Evolutionary conservation across 2,329 filamentous ascomycete genomes (phyloP).

Genomic region (Colletotrichum chrysophilum): DNA sequence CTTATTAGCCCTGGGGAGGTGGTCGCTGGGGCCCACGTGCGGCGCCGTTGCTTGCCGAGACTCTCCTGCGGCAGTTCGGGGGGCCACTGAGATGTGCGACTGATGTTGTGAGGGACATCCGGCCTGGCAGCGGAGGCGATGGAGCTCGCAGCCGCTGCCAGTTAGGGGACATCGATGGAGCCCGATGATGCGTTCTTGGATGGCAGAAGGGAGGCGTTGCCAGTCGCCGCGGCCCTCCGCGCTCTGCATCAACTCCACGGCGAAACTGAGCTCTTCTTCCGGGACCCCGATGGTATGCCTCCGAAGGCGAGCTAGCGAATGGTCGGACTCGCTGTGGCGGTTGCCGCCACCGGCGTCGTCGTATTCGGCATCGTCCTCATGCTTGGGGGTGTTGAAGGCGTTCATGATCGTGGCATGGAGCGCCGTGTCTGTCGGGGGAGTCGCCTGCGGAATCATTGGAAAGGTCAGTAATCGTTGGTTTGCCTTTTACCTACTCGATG

Average conservation of each 20-base stretch:
- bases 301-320: not conserved
- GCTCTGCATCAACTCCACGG: not conserved
- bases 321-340: not conserved
- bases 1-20: not conserved
- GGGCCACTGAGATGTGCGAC: not conserved
- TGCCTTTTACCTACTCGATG: not conserved
- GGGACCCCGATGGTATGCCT: not conserved
- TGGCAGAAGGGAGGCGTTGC: not conserved
- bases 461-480: not conserved
- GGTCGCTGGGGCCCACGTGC: not conserved
- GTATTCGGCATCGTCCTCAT: not conserved
- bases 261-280: not conserved
- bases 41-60: not conserved
- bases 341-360: not conserved
- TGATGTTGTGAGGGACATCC: not conserved
- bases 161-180: not conserved
- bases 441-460: not conserved
- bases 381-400: not conserved
- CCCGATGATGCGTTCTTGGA: not conserved
- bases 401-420: not conserved
- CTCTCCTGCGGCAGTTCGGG: not conserved
- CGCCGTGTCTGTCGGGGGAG: not conserved
- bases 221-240: not conserved
- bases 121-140: not conserved
- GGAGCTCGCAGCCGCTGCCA: not conserved